Evolutionary conservation across 441 rosid genomes (phyloP).

Genomic region (Croton setiger): DNA sequence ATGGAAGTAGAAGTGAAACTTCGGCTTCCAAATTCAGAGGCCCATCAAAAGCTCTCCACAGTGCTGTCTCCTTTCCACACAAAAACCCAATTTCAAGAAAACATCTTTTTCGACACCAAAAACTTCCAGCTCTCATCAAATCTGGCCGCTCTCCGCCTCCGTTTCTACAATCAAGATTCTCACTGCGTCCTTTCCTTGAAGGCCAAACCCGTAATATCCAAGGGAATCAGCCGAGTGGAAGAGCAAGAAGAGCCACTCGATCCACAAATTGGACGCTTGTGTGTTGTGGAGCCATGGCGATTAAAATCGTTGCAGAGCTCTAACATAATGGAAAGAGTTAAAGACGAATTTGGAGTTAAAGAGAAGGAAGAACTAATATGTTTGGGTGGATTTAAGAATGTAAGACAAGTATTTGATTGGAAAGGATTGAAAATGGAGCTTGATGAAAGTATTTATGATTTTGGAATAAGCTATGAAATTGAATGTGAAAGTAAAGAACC

Average conservation of each 20-base stretch:
- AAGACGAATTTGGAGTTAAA: conserved; percentile 55
- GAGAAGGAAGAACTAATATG: conserved; percentile 45
- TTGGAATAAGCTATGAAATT: conserved; percentile 67
- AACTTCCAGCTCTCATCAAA: conserved; percentile 38
- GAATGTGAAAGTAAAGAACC: conserved; percentile 84
- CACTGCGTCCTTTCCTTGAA: conserved; percentile 52
- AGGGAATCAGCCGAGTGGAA: conserved; percentile 74
- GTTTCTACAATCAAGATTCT: conserved; percentile 54
- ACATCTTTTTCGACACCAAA: conserved; percentile 55
- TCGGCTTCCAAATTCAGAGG: conserved; percentile 35
- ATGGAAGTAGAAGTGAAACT: conserved; percentile 69
- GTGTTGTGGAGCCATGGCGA: conserved; percentile 44
- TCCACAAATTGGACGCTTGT: conserved; percentile 29
- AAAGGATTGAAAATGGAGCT: conserved; percentile 65
- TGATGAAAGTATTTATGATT: conserved; percentile 70
- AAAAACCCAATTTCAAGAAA: conserved; percentile 51
- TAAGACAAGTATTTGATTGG: conserved; percentile 67
- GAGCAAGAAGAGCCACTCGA: conserved; percentile 79
- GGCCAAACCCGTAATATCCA: conserved; percentile 37
- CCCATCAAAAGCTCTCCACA: conserved; percentile 44
- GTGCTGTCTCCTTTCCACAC: conserved; percentile 44
- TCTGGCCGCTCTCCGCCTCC: conserved; percentile 53
- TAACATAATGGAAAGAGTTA: conserved; percentile 51
- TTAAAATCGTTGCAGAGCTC: conserved; percentile 33
- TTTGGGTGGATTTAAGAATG: conserved; percentile 80